Conservation (phyloP, 2,329 filamentous ascomycete species). For the Davidsoniella neocaledoniae region DNA sequence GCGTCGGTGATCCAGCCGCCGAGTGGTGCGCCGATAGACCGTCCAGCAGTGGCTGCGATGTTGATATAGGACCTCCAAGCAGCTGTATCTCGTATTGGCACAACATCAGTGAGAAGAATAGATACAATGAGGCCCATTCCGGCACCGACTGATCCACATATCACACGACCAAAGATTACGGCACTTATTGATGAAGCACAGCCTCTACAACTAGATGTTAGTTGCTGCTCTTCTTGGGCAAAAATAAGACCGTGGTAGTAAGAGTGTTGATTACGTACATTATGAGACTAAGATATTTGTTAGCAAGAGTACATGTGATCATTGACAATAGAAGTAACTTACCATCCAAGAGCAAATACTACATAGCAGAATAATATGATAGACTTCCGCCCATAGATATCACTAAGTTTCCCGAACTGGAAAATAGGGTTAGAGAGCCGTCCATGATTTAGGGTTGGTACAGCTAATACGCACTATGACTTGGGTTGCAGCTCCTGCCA, state of each 20-base stretch:
- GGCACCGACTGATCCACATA: constrained; percentile 34
- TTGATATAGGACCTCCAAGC: constrained; percentile 38
- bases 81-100: constrained; percentile 34
- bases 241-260: not conserved
- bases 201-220: constrained; percentile 5
- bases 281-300: not conserved
- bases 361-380: constrained; percentile 17
- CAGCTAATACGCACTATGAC: constrained; percentile 13
- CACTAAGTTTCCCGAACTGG: constrained; percentile 19
- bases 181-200: constrained; percentile 25
- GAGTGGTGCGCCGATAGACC: constrained; percentile 34
- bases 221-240: not conserved
- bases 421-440: not conserved
- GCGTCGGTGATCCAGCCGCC: constrained; percentile 47
- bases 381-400: constrained; percentile 18
- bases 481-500: constrained; percentile 20
- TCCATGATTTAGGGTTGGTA: not conserved
- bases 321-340: not conserved
- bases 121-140: constrained; percentile 34
- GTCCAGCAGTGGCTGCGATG: constrained; percentile 31
- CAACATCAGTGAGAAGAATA: constrained; percentile 35
- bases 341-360: constrained; percentile 18
- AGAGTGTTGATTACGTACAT: constrained; percentile 1
- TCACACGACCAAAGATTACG: constrained; percentile 32
- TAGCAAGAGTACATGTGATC: not conserved